Conservation (phyloP, 2,329 filamentous ascomycete species). For the Aureobasidium sp. region DNA sequence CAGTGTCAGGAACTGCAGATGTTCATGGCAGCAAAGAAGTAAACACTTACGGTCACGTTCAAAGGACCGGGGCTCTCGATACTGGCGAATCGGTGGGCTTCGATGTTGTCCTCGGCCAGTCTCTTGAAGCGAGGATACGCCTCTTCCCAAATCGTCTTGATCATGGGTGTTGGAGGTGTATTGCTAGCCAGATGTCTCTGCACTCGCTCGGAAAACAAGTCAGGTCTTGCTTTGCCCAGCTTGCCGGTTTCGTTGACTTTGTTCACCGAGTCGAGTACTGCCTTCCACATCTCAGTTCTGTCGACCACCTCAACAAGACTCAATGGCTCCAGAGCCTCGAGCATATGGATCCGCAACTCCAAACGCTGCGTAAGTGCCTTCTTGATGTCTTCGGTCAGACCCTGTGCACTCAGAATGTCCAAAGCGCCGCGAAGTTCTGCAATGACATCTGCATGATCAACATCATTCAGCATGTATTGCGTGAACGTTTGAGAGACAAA, state of each 20-base stretch:
- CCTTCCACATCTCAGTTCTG: constrained; percentile 13
- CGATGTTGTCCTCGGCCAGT: constrained; percentile 62
- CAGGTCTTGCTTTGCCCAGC: constrained; percentile 56
- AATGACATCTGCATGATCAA: constrained; percentile 50
- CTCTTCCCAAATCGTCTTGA: constrained; percentile 63
- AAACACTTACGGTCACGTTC: constrained; percentile 14
- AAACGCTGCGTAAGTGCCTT: constrained; percentile 42
- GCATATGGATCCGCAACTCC: constrained; percentile 46
- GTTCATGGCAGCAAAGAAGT: background rate
- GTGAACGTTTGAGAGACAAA: constrained; percentile 91
- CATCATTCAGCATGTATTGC: constrained; percentile 59
- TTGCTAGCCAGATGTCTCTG: constrained; percentile 89
- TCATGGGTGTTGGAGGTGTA: constrained; percentile 84
- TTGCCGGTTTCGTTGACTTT: constrained; percentile 2
- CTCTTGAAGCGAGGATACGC: constrained; percentile 61
- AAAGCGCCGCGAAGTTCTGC: constrained; percentile 47
- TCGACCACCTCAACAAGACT: background rate
- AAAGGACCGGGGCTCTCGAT: constrained; percentile 5
- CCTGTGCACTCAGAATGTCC: constrained; percentile 33
- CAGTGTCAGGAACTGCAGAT: background rate
- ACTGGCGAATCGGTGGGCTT: constrained; percentile 30
- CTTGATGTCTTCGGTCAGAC: constrained; percentile 15
- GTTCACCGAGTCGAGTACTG: constrained; percentile 22
- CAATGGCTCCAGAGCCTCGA: constrained; percentile 11
- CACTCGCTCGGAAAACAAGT: constrained; percentile 82